Evolutionary conservation across 2,329 filamentous ascomycete genomes (phyloP), one percentile per base, ranked within the genome.

Genomic region (Aspergillus unguis): DNA sequence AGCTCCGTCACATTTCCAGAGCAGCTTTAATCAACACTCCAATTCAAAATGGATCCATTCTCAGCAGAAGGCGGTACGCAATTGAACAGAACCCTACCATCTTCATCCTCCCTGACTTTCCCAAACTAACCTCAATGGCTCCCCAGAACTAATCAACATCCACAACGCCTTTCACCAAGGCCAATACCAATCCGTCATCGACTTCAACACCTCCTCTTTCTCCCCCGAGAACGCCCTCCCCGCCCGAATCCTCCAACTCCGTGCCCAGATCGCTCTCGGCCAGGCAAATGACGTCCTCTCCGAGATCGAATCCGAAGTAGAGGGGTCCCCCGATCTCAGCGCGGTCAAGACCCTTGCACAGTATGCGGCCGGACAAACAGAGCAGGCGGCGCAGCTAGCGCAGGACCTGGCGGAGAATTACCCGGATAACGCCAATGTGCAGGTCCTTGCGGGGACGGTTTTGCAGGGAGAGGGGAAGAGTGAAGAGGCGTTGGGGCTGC

Each of bases 181-280:
- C 68, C 92, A 95, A 78, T 96, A 90, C 80, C 82, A 89, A 67
- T 80, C 86, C 67, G 92, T 95, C 58, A 74, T 95, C 73, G 87
- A 94, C 76, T 95, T 91, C 75, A 87, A 95, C 73, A 87, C 85
- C 40, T 85, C 87, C 5, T 79, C 85, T 54, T 87, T 97, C 67
- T 94, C 89, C 41, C 62, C 85, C 58, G 84, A 87, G 65, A 96
- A 96, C 75, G 79, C 80, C 43, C 79, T 91, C 10, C 84, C 90
- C 38, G 88, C 89, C 37, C 85, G 85, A 53, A 77, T 96, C 41
- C 83, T 97, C 51, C 80, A 87, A 69, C 84, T 92, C 58, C 89
- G 94, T 69, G 85, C 92, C 40, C 87, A 86, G 68, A 84, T 96
- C 65, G 91, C 91, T 47, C 82, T 92, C 6, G 90, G 90, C 50